phyloP scores from a whole-genome alignment of 768 basidiomycete genomes.

The Leccinum sublutescens region DNA sequence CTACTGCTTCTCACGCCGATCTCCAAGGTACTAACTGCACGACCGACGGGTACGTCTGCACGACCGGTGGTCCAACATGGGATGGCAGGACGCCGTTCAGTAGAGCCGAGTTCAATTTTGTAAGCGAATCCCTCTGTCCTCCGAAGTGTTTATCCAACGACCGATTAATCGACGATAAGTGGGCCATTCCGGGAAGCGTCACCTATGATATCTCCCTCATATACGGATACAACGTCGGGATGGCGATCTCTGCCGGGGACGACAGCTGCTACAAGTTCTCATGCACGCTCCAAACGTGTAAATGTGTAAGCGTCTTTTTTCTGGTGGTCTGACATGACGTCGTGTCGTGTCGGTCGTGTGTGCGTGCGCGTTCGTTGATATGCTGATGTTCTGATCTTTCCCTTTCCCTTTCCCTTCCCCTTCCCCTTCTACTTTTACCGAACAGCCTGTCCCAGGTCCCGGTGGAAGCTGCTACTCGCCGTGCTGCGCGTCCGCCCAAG shows the following conservation, averaged over 20 bases:
- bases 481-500: conserved; percentile 15
- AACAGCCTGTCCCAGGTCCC: conserved; percentile 18
- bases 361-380: neutral
- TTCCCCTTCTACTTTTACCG: neutral
- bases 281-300: conserved; percentile 15
- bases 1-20: neutral
- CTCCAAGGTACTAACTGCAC: conserved; percentile 20
- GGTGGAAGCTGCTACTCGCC: conserved; percentile 21
- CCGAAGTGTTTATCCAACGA: neutral
- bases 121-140: neutral
- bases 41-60: conserved; percentile 14
- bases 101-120: conserved; percentile 21
- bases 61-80: conserved; percentile 23
- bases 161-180: neutral
- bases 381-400: neutral
- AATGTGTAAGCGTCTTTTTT: conserved; percentile 13
- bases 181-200: conserved; percentile 9
- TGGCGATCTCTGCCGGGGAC: conserved; percentile 20
- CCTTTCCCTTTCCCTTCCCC: no score
- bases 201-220: conserved; percentile 25
- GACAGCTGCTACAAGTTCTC: conserved; percentile 15
- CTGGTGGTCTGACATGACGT: neutral
- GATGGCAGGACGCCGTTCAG: conserved; percentile 18
- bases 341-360: neutral
- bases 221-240: conserved; percentile 24